Evolutionary conservation across 176 grass and related monocot species (phyloP).

Genomic region (Luzula sylvatica): DNA sequence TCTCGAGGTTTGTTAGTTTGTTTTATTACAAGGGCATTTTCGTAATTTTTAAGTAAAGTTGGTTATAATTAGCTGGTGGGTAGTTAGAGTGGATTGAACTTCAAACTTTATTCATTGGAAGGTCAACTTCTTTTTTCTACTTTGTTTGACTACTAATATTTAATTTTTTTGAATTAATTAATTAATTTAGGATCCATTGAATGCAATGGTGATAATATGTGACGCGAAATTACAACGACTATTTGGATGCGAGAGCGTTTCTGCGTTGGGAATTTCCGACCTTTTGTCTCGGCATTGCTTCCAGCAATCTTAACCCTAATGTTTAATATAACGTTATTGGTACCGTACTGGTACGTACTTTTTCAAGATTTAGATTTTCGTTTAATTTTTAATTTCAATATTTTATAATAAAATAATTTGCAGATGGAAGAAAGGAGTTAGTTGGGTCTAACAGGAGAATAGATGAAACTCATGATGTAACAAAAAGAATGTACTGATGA

Average conservation of each 20-base stretch:
- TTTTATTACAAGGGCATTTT: neutral
- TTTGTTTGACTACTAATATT: too few relatives aligned
- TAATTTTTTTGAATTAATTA: too few relatives aligned
- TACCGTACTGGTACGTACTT: neutral
- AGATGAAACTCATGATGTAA: slow-evolving; percentile 57
- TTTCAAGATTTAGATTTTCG: neutral
- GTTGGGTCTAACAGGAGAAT: slow-evolving; percentile 74
- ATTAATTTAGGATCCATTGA: slow-evolving; percentile 49
- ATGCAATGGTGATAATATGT: slow-evolving; percentile 55
- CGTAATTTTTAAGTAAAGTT: neutral
- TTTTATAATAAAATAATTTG: neutral
- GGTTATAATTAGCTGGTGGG: slow-evolving; percentile 10
- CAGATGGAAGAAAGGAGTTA: slow-evolving; percentile 42
- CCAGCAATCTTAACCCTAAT: slow-evolving; percentile 47
- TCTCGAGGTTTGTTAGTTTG: slow-evolving; percentile 60
- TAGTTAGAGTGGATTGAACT: slow-evolving; percentile 11
- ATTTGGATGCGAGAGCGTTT: slow-evolving; percentile 80
- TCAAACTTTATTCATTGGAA: neutral
- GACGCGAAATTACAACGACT: slow-evolving; percentile 73
- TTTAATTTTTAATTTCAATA: neutral
- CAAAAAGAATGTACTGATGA: slow-evolving; percentile 43
- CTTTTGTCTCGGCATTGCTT: slow-evolving; percentile 57
- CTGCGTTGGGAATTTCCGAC: slow-evolving; percentile 48
- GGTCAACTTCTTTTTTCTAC: too few relatives aligned
- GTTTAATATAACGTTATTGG: slow-evolving; percentile 27